phyloP scores from a whole-genome alignment of 805 yeast genomes.

The Debaryomyces prosopidis region DNA sequence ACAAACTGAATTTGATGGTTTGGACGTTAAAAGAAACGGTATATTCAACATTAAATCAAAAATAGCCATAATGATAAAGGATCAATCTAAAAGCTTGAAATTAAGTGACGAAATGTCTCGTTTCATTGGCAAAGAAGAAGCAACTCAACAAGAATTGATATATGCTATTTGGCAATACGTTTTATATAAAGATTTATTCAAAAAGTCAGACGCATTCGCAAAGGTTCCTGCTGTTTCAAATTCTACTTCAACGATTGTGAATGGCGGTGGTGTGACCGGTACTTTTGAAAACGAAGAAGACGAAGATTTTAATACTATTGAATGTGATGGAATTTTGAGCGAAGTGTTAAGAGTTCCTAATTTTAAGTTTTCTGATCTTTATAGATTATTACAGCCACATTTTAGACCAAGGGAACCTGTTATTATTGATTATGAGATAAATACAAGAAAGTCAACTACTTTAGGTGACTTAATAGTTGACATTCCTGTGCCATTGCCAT shows the following conservation, averaged over 20 bases:
- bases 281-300: slow-evolving; percentile 22
- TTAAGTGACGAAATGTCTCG: slow-evolving; percentile 65
- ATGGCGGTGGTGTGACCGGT: slow-evolving; percentile 12
- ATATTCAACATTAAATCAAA: slow-evolving; percentile 53
- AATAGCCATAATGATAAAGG: slow-evolving; percentile 74
- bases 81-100: slow-evolving; percentile 64
- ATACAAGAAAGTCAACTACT: slow-evolving; percentile 75
- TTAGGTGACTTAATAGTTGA: slow-evolving; percentile 82
- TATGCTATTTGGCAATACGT: slow-evolving; percentile 80
- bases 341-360: slow-evolving; percentile 50
- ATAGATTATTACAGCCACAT: slow-evolving; percentile 64
- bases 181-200: slow-evolving; percentile 59
- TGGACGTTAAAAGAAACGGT: slow-evolving; percentile 85
- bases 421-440: slow-evolving; percentile 68
- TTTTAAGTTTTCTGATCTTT: slow-evolving; percentile 68
- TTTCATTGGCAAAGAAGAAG: slow-evolving; percentile 73
- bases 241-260: slow-evolving; percentile 17
- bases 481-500: slow-evolving; percentile 49
- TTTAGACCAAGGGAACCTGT: slow-evolving; percentile 86
- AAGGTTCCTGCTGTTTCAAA: slow-evolving; percentile 40
- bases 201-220: slow-evolving; percentile 26
- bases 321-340: slow-evolving; percentile 46
- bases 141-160: slow-evolving; percentile 83
- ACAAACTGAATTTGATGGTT: slow-evolving; percentile 66
- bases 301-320: slow-evolving; percentile 34